Evolutionary conservation across 257 asterid species (phyloP).

Genomic region (Echium plantagineum): DNA sequence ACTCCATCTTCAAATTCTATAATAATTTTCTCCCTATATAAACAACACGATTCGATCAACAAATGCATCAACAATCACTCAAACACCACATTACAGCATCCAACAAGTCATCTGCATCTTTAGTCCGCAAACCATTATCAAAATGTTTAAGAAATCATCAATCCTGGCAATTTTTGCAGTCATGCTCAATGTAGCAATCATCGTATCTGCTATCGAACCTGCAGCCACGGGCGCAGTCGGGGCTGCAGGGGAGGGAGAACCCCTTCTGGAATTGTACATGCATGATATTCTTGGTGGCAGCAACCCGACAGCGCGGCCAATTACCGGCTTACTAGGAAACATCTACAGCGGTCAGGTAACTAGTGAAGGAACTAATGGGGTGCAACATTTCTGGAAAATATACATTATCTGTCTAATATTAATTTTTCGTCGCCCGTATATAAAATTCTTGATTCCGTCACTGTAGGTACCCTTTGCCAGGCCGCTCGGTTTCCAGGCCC

Average conservation of each 20-base stretch:
- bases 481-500: conserved; percentile 65
- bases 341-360: conserved; percentile 94
- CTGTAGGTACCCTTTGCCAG: conserved; percentile 74
- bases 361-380: neutral
- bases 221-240: neutral
- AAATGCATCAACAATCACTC: neutral
- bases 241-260: conserved; percentile 10
- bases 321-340: conserved; percentile 71
- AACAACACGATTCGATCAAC: neutral
- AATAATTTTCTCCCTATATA: too few relatives aligned
- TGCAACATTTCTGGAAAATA: too few relatives aligned
- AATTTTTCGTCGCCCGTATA: too few relatives aligned
- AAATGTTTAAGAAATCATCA: conserved; percentile 33
- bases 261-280: conserved; percentile 63
- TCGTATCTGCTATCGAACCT: conserved; percentile 16
- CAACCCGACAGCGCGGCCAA: conserved; percentile 77
- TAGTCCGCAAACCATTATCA: conserved; percentile 1
- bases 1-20: neutral
- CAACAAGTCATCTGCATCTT: neutral
- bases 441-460: too few relatives aligned
- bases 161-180: conserved; percentile 24
- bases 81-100: neutral
- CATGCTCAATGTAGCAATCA: conserved; percentile 9
- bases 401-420: too few relatives aligned
- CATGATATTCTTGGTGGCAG: conserved; percentile 85